Base-by-base conservation (phyloP, 169 alveolate species). In the Plasmodium vivax region DNA sequence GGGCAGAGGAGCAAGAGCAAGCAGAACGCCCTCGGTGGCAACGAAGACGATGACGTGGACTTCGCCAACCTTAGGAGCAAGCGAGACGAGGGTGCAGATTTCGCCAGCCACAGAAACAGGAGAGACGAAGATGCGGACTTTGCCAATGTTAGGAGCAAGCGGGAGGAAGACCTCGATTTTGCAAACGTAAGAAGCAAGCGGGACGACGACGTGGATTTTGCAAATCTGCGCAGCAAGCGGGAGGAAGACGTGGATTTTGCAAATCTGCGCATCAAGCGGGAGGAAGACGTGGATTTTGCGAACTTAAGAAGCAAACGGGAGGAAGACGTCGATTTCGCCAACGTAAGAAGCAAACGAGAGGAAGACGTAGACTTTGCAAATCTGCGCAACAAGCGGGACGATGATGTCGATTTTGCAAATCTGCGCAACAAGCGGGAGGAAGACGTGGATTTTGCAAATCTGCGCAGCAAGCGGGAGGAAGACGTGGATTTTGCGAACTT, bases 361-460 rank as follows among this genome's bases (percentile, higher is more conserved):
- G n/a, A n/a, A n/a, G 88, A 82, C 14, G 27, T 82, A 0, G 16
- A 43, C 82, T 62, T 62, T 34, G 56, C 32, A 0, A 43, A 72
- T 43, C 36, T 30, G 1, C 45, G 93, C 47, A 85, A 34, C 51
- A 85, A 85, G 45, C n/a, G 45, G 8, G 80, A 47, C 9, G 94
- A 87, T 0, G 88, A 82, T 5, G 27, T 82, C 6, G 16, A 43
- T 72, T 62, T 62, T 34, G 56, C 32, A 0, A 43, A 72, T 43
- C 36, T 30, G 1, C 45, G 93, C 47, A 85, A 34, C 51, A 85
- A 85, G 45, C n/a, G 45, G 8, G 80, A 47, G 4, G 94, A 87
- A 0, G 88, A 82, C 14, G 27, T 82, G 0, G 16, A 43, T 72
- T 62, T 62, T 34, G 56, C 32, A 0, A 43, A 72, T 43, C 36